These are phyloP conservation scores for Vachellia pachyceras DNA, from an alignment of 306 rosid species.

Conservation along the genomic window DNA sequence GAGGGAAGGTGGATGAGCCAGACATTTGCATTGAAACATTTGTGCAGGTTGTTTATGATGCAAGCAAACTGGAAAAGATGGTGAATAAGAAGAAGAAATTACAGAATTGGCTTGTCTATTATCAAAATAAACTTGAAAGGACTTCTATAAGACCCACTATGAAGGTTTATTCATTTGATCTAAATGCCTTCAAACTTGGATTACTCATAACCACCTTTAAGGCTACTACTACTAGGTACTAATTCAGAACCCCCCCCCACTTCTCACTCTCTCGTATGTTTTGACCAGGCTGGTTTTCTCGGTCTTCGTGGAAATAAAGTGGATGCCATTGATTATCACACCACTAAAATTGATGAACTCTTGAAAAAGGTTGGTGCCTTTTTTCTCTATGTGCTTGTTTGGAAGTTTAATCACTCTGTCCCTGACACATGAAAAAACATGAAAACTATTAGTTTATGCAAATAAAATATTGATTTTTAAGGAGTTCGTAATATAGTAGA, in stretches of 20 bases:
- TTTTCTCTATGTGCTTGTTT: constrained; percentile 6
- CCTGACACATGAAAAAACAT: background rate
- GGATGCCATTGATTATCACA: constrained; percentile 77
- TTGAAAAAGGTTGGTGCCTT: constrained; percentile 68
- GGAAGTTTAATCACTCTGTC: constrained; percentile 16
- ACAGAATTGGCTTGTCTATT: constrained; percentile 87
- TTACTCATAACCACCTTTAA: constrained; percentile 10
- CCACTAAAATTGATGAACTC: constrained; percentile 69
- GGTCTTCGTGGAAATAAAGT: constrained; percentile 77
- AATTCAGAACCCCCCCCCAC: constrained; percentile 5
- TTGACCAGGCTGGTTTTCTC: constrained; percentile 82
- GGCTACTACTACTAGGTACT: background rate
- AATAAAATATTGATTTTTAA: too few relatives aligned
- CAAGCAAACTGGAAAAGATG: constrained; percentile 74
- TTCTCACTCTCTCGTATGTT: constrained; percentile 25
- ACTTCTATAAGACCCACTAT: constrained; percentile 56
- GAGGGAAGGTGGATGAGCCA: constrained; percentile 12
- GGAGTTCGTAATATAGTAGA: too few relatives aligned
- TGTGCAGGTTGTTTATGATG: constrained; percentile 79
- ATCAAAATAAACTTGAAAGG: constrained; percentile 74
- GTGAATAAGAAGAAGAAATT: constrained; percentile 82
- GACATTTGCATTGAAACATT: too few relatives aligned
- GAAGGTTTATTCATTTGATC: constrained; percentile 61
- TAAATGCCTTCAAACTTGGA: constrained; percentile 23
- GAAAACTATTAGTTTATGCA: background rate